Conservation (phyloP, 2,329 filamentous ascomycete genomes). For the Cadophora malorum region DNA sequence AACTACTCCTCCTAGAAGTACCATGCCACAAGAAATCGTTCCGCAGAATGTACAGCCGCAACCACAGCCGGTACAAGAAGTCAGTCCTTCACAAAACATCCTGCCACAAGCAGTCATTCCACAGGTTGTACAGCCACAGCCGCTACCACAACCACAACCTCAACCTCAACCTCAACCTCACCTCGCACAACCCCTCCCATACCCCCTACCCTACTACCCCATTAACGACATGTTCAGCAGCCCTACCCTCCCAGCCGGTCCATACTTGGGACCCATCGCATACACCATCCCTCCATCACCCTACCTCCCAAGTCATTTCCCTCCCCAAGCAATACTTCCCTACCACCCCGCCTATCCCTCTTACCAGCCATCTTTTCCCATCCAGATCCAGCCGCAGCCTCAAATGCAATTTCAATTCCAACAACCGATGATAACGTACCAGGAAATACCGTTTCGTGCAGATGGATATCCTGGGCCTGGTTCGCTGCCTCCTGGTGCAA, state of each 20-base stretch:
- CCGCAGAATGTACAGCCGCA: background rate
- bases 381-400: background rate
- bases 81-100: too few relatives aligned
- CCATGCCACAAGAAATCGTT: background rate
- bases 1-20: background rate
- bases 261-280: background rate
- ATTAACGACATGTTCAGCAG: background rate
- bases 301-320: background rate
- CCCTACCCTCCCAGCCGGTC: background rate
- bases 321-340: background rate
- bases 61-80: background rate
- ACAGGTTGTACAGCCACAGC: background rate
- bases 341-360: background rate
- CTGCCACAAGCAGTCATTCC: background rate
- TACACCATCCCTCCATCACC: background rate
- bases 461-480: background rate
- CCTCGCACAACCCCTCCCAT: background rate
- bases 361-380: background rate
- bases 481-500: background rate
- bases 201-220: background rate
- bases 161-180: conserved; percentile 5
- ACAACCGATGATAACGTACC: background rate
- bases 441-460: background rate
- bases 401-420: background rate
- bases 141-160: background rate